Conservation (phyloP, 108 stramenopile genomes). For the Cyclotella baltica region DNA sequence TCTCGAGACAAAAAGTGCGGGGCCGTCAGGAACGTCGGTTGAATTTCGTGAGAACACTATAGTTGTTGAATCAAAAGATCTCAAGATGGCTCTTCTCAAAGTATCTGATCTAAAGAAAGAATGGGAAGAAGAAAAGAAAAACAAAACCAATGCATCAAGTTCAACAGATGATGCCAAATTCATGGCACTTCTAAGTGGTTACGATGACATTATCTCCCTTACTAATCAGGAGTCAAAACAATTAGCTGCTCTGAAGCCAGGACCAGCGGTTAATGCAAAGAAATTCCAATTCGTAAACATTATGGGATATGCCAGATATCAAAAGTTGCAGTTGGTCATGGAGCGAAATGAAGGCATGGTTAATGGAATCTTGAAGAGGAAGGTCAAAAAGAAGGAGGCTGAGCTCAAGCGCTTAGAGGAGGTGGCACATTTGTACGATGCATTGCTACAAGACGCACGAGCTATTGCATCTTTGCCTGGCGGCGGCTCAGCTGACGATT, state of each 20-base stretch:
- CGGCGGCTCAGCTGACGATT: constrained; percentile 40
- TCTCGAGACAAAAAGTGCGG: constrained; percentile 23
- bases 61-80: constrained; percentile 59
- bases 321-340: constrained; percentile 65
- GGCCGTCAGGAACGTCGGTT: constrained; percentile 37
- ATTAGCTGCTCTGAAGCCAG: constrained; percentile 58
- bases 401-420: constrained; percentile 58
- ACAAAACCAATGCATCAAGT: constrained; percentile 1
- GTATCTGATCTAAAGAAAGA: constrained; percentile 41
- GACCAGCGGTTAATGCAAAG: constrained; percentile 79
- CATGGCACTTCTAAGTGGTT: constrained; percentile 66
- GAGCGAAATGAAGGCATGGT: constrained; percentile 58
- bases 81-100: constrained; percentile 42
- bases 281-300: constrained; percentile 63
- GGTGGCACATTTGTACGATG: constrained; percentile 80
- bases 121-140: constrained; percentile 24
- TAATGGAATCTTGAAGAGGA: constrained; percentile 54
- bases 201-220: constrained; percentile 76
- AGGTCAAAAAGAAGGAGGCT: constrained; percentile 24
- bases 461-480: constrained; percentile 62
- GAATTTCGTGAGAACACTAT: constrained; percentile 69
- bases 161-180: constrained; percentile 52
- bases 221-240: constrained; percentile 54
- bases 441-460: constrained; percentile 79
- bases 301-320: constrained; percentile 71